Conservation (phyloP, 1,139 yeast genomes). For the Hanseniaspora sp. region DNA sequence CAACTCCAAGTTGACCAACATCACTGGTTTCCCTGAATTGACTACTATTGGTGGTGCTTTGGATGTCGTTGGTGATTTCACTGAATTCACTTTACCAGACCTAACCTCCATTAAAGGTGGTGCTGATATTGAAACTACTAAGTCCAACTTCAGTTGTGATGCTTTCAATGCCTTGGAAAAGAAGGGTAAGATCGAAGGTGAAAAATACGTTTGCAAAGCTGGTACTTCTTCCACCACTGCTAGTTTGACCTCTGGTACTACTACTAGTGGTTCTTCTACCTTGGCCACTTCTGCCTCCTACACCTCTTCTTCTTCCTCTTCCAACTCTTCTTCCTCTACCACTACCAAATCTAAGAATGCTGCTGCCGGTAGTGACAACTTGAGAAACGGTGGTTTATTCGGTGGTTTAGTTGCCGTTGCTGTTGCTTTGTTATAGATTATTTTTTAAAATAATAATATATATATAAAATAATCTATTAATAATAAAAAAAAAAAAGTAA, state of each 20-base stretch:
- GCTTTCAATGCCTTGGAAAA: conserved; percentile 56
- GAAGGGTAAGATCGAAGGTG: conserved; percentile 80
- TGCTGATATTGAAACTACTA: conserved; percentile 61
- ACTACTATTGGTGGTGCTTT: conserved; percentile 79
- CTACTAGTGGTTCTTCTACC: conserved; percentile 33
- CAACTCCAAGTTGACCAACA: conserved; percentile 57
- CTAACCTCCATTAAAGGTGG: conserved; percentile 83
- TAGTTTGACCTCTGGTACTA: conserved; percentile 35
- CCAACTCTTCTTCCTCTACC: conserved; percentile 21
- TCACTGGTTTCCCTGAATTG: conserved; percentile 67
- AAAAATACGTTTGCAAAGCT: conserved; percentile 73
- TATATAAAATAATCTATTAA: background rate
- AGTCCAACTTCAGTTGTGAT: conserved; percentile 70
- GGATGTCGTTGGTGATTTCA: conserved; percentile 65
- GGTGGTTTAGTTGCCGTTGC: conserved; percentile 55
- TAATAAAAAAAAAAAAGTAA: background rate
- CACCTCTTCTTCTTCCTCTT: conserved; percentile 27
- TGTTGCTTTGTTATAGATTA: conserved; percentile 47
- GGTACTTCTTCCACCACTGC: conserved; percentile 49
- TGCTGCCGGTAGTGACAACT: conserved; percentile 29
- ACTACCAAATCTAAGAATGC: conserved; percentile 24
- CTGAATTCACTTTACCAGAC: conserved; percentile 61
- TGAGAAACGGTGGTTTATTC: conserved; percentile 42
- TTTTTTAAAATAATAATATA: background rate
- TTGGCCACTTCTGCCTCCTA: conserved; percentile 28